Base-by-base conservation (phyloP, 31 red algal genomes). In the Bonnemaisonia californica region DNA sequence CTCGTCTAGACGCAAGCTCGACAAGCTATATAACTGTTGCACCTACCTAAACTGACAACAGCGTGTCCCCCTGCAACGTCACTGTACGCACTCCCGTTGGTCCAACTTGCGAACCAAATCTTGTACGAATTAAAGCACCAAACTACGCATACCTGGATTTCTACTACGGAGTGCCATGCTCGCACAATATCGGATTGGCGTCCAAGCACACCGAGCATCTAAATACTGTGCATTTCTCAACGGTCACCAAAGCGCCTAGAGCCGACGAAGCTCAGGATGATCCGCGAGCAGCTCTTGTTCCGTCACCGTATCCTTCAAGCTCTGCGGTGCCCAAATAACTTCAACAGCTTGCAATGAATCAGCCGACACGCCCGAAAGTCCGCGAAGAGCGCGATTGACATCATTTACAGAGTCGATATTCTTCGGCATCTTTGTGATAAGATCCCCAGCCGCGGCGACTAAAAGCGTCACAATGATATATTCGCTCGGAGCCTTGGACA, bases 261-360 rank as follows among this genome's bases (percentile, higher is more conserved):
- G 47, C 30, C 74, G 56, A 34, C 51, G 32, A 77, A 94, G 62
- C 77, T 94, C 91, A 0, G 94, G 84, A 64, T 92, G 94, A 36
- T 90, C 86, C 18, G 55, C 12, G 1, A 97, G 75, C 85, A 97
- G 64, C 48, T 93, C 84, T 42, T 47, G 29, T 68, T 82, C 59
- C 40, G 94, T 56, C 7, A 97, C 55, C 21, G 74, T 56, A 55
- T 97, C 94, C 28, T 76, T 41, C 1, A 61, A 12, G 39, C 64
- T 69, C 55, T 93, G 89, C 58, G 94, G 94, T 58, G 91, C 89
- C 94, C 94, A 97, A 1, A 97, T 59, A 26, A 97, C 85, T 76
- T 97, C 94, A 1, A 90, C 69, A 1, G 55, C 94, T 63, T 93
- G 94, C 65, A 97, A 51, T 22, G 31, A 41, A 13, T 90, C 85